Evolutionary conservation across 352 stramenopile genomes (phyloP).

Genomic region (Phytophthora macrochlamydospora): DNA sequence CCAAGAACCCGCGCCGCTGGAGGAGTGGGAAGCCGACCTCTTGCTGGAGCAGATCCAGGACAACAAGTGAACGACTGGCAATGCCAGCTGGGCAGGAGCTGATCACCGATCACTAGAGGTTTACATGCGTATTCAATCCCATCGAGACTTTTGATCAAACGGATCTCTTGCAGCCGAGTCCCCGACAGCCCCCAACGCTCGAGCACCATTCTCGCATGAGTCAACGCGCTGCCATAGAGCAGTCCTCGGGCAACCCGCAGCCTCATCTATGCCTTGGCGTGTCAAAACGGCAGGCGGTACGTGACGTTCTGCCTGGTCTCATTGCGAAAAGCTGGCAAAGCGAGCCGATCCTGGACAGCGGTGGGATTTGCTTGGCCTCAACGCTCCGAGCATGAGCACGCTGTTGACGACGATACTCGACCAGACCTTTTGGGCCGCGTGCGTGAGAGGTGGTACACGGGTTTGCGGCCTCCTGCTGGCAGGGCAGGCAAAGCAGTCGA

Average conservation of each 20-base stretch:
- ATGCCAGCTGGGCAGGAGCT: slow-evolving; percentile 2
- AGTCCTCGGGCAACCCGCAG: slow-evolving; percentile 2
- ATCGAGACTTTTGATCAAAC: neutral
- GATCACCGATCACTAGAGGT: neutral
- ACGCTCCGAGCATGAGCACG: neutral
- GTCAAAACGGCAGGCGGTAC: slow-evolving; percentile 17
- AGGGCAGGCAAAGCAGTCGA: slow-evolving; percentile 9
- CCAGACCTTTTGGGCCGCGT: slow-evolving; percentile 30
- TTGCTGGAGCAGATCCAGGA: slow-evolving; percentile 28
- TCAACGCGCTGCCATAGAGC: slow-evolving; percentile 13
- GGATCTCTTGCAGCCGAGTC: neutral
- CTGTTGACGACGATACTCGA: slow-evolving; percentile 25
- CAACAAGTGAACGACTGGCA: slow-evolving; percentile 1
- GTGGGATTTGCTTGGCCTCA: too few species aligned
- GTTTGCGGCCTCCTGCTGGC: slow-evolving; percentile 1
- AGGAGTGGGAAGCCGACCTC: slow-evolving; percentile 27
- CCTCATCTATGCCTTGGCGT: slow-evolving; percentile 13
- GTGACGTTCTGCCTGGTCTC: slow-evolving; percentile 5
- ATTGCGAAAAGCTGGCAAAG: slow-evolving; percentile 2
- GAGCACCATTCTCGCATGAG: slow-evolving; percentile 12
- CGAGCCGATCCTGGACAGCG: too few species aligned
- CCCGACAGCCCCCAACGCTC: neutral
- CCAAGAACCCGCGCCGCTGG: slow-evolving; percentile 9
- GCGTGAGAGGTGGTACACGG: slow-evolving; percentile 39
- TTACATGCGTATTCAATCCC: neutral